phyloP scores from a whole-genome alignment of 2,329 filamentous ascomycete genomes.

The Clonostachys byssicola region DNA sequence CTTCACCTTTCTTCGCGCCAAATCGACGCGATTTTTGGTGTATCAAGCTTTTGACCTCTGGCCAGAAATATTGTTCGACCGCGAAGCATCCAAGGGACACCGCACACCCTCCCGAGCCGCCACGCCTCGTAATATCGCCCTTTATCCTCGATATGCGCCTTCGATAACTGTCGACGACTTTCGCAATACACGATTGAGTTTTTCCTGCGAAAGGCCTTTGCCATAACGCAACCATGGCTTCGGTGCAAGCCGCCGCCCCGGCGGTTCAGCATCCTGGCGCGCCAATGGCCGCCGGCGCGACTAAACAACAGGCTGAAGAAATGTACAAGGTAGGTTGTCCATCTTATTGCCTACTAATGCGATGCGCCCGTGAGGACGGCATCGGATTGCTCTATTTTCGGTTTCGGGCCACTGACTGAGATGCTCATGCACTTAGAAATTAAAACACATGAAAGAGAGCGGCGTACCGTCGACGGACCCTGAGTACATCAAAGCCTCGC shows the following conservation, averaged over 20 bases:
- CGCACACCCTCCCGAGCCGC: too few species aligned
- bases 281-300: constrained; percentile 63
- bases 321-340: constrained; percentile 56
- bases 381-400: neutral
- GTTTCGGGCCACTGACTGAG: neutral
- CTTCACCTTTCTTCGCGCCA: neutral
- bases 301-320: constrained; percentile 74
- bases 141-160: constrained; percentile 31
- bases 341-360: constrained; percentile 3
- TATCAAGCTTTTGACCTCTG: neutral
- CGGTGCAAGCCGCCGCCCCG: constrained; percentile 64
- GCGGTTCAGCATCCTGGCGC: constrained; percentile 63
- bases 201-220: constrained; percentile 11
- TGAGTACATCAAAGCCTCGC: constrained; percentile 78
- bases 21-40: neutral
- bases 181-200: constrained; percentile 13
- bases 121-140: neutral
- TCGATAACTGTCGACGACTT: constrained; percentile 14
- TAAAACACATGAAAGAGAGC: constrained; percentile 80
- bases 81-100: too few species aligned
- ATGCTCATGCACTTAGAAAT: constrained; percentile 56
- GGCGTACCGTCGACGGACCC: constrained; percentile 80
- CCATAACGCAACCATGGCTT: constrained; percentile 62
- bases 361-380: neutral
- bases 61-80: neutral